Percentiles rank a stretch among this genome's conserved stretches.
phyloP scores from a whole-genome alignment of 2,329 filamentous ascomycete species.

The Alternaria arborescens region DNA sequence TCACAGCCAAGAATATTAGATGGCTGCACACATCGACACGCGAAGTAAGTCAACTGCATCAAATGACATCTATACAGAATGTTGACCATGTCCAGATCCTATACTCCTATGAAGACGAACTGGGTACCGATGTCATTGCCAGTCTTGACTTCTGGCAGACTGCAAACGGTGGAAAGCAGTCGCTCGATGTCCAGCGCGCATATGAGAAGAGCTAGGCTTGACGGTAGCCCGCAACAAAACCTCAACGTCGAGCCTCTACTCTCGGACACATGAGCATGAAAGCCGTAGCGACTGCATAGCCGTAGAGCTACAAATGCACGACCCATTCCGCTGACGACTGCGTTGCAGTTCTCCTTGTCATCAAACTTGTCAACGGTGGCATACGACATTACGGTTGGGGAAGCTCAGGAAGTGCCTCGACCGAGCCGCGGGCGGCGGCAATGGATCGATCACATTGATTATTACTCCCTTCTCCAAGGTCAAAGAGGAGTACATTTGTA shows the following conservation, averaged over 20 bases:
- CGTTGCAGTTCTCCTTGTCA: constrained; percentile 1
- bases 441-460: constrained; percentile 11
- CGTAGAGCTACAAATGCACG: constrained; percentile 2
- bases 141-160: constrained; percentile 90
- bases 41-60: constrained; percentile 70
- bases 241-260: constrained; percentile 10
- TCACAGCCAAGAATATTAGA: constrained; percentile 94
- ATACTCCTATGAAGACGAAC: constrained; percentile 96
- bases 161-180: constrained; percentile 38
- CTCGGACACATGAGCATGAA: constrained; percentile 12
- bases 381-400: constrained; percentile 1
- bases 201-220: constrained; percentile 37
- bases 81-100: constrained; percentile 72
- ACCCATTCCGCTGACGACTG: constrained; percentile 1
- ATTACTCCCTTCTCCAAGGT: constrained; percentile 2
- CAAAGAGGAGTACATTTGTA: constrained; percentile 15
- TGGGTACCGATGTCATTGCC: constrained; percentile 90
- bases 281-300: constrained; percentile 1
- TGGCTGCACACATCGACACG: constrained; percentile 97
- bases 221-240: background rate
- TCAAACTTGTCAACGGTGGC: background rate
- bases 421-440: constrained; percentile 16
- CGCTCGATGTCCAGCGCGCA: constrained; percentile 36
- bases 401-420: constrained; percentile 10
- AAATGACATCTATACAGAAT: background rate